These are phyloP conservation scores for Neoboletus magnificus DNA, from an alignment of 768 basidiomycete genomes.

Conservation along the genomic window DNA sequence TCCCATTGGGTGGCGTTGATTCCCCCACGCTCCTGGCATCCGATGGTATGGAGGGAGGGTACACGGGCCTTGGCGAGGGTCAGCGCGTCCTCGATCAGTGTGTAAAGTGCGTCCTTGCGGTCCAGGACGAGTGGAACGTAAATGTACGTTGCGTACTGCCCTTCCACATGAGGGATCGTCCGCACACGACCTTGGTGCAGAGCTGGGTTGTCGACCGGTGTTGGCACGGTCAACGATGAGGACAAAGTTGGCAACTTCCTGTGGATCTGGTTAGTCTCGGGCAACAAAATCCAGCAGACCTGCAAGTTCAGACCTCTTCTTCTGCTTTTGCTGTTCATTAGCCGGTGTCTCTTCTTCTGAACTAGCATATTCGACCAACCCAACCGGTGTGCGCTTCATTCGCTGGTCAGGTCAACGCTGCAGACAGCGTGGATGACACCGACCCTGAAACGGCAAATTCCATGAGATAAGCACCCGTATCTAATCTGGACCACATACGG, in stretches of 20 bases:
- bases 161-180: conserved; percentile 75
- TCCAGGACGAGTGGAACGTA: conserved; percentile 61
- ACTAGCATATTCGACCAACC: conserved; percentile 48
- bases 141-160: conserved; percentile 80
- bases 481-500: not conserved
- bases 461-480: not conserved
- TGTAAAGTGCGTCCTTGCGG: conserved; percentile 41
- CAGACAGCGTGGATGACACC: not conserved
- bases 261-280: not conserved
- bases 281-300: not conserved
- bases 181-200: conserved; percentile 83
- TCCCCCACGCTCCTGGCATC: conserved; percentile 13
- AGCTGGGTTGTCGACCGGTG: conserved; percentile 68
- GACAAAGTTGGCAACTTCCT: conserved; percentile 67
- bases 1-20: conserved; percentile 30
- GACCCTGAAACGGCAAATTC: conserved; percentile 10
- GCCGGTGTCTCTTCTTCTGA: conserved; percentile 42
- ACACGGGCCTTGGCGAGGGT: conserved; percentile 41
- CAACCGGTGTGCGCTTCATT: conserved; percentile 25
- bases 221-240: conserved; percentile 41
- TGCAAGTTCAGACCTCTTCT: conserved; percentile 39
- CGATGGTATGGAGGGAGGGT: conserved; percentile 48
- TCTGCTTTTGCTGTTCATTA: conserved; percentile 21
- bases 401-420: not conserved
- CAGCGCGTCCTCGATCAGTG: conserved; percentile 45